These are phyloP conservation scores for Tulasnella sp. DNA, from an alignment of 768 basidiomycete species.

Conservation along the genomic window DNA sequence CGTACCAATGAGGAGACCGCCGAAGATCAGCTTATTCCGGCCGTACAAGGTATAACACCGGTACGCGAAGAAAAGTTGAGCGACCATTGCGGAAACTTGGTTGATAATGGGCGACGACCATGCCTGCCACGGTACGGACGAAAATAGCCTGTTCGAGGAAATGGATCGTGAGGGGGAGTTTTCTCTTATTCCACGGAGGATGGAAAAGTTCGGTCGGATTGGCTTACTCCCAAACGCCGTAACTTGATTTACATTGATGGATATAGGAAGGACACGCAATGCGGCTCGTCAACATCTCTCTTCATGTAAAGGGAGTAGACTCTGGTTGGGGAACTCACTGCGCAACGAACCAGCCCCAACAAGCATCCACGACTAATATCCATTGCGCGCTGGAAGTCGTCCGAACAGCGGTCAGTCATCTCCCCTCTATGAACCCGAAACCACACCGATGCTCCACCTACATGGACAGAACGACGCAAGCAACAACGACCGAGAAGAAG, in stretches of 20 bases:
- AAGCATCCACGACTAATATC: background rate
- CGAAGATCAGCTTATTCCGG: background rate
- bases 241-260: background rate
- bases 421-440: background rate
- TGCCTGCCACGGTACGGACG: background rate
- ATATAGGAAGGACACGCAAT: background rate
- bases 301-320: background rate
- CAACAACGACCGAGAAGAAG: background rate
- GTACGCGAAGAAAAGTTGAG: conserved; percentile 12
- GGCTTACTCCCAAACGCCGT: conserved; percentile 1
- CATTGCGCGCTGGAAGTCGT: background rate
- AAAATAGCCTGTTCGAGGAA: background rate
- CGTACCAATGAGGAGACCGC: background rate
- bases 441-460: background rate
- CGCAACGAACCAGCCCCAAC: background rate
- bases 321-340: background rate
- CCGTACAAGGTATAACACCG: background rate
- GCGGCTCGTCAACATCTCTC: background rate
- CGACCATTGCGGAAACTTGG: background rate
- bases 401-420: background rate
- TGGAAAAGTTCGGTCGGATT: background rate
- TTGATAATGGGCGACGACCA: background rate
- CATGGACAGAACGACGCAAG: background rate
- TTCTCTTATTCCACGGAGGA: too few species aligned
- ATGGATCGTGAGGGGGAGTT: too few species aligned